Evolutionary conservation across 257 asterid species (phyloP).

Genomic region (Eucommia ulmoides): DNA sequence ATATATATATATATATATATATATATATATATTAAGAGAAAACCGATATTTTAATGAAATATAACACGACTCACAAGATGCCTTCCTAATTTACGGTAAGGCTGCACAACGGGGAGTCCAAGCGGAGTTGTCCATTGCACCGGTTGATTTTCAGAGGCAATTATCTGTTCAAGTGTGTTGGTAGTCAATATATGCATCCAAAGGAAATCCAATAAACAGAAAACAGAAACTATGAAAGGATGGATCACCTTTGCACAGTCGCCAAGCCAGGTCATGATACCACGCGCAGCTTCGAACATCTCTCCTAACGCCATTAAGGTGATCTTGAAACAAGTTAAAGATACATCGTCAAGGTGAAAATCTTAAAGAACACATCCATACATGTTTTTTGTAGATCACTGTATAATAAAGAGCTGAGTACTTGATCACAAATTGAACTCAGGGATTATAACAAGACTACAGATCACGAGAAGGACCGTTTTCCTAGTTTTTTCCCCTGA

Average conservation of each 20-base stretch:
- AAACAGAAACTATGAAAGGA: too few relatives aligned
- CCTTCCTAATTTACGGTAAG: slow-evolving; percentile 63
- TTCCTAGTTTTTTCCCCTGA: too few relatives aligned
- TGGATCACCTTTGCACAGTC: slow-evolving; percentile 83
- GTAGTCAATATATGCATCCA: slow-evolving; percentile 11
- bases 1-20: too few relatives aligned
- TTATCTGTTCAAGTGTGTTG: slow-evolving; percentile 40
- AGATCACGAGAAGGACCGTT: too few relatives aligned
- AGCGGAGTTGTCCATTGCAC: slow-evolving; percentile 97
- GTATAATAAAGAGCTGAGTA: too few relatives aligned
- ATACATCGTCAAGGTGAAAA: slow-evolving; percentile 3
- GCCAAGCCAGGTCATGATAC: slow-evolving; percentile 96
- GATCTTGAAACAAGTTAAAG: slow-evolving; percentile 31
- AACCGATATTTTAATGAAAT: too few relatives aligned
- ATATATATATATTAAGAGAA: too few relatives aligned
- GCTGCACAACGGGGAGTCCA: slow-evolving; percentile 99
- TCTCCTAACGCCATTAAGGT: slow-evolving; percentile 85
- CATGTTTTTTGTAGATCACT: too few relatives aligned
- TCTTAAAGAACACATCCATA: too few relatives aligned
- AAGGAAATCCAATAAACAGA: too few relatives aligned
- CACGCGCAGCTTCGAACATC: slow-evolving; percentile 91
- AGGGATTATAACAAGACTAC: too few relatives aligned
- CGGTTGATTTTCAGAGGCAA: slow-evolving; percentile 81
- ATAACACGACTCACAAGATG: slow-evolving; percentile 53
- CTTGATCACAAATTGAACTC: too few relatives aligned